Base-by-base conservation (phyloP, 495 filamentous ascomycete genomes). In the Aspergillus incahuasiensis region DNA sequence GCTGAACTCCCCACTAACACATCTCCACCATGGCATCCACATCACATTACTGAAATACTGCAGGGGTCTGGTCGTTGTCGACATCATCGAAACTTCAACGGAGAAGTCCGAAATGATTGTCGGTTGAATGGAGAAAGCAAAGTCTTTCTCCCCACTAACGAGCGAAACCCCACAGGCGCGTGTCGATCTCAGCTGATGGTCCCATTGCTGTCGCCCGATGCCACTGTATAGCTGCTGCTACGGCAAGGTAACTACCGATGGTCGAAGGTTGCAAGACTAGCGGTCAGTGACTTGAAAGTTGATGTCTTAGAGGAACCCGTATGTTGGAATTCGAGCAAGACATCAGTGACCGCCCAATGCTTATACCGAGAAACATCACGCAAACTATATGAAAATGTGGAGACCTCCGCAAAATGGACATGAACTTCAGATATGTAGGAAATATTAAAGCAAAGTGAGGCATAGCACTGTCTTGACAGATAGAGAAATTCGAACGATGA, bases 401-500 rank as follows among this genome's bases (percentile, higher is more conserved):
- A 54, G 44, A n/a, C n/a, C n/a, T n/a, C n/a, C n/a, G 28, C 22
- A 21, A 46, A 3, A 3, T n/a, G 30, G 6, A 54, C 24, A 40
- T 13, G 9, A 35, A 35, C 2, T 35, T 25, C 9, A 20, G 24
- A 19, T 7, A 53, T 43, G 25, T 19, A 22, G 8, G 52, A 50
- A 8, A 55, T 22, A 56, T 24, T n/a, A 46, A 15, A n/a, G 40
- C 55, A 28, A 39, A 18, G 42, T 46, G 55, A 41, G 35, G 25
- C 18, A 18, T 48, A 39, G 46, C 32, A 50, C 6, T 18, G 30
- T 18, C 39, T 20, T 39, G 58, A 57, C 28, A 11, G 32, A 3
- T 8, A 63, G 58, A 55, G 54, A 61, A 68, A 68, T 57, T 62
- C 60, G 62, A 62, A 60, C 48, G 57, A 62, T 48, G 44, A 56